Base-by-base conservation (phyloP, 2,329 filamentous ascomycete species). In the Trichoderma semiorbis region DNA sequence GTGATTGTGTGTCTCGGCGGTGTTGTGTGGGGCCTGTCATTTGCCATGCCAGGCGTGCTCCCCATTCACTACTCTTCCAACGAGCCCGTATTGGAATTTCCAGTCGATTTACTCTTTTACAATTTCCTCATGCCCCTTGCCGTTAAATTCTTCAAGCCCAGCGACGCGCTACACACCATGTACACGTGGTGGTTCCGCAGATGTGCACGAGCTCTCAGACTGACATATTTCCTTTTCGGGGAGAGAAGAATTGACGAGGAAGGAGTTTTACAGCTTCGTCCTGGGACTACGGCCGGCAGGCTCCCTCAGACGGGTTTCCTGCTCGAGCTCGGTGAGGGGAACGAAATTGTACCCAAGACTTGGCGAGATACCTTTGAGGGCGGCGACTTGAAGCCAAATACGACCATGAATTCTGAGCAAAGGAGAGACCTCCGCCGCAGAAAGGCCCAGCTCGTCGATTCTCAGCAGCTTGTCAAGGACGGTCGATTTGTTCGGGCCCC, bases 181-280 rank as follows among this genome's bases (percentile, higher is more conserved):
- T 99, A 97, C 79, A 91, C 90, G 8, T 98, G 95, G 95, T 99
- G 96, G 94, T 97, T 99, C 83, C 91, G 92, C 75, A 90, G 89
- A 76, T 97, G 95, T 79, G 96, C 95, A 14, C 88, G 93, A 65
- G 84, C 86, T 53, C 84, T 99, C 67, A 89, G 95, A 26, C 85
- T 99, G 43, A 97, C 94, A 1, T 93, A 95, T 83, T 99, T 99
- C 80, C 88, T 99, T 55, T 98, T 99, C 78, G 94, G 93, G 16
- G 92, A 97, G 76, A 89, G 93, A 72, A 87, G 87, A 32, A 84
- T 89, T 26, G 93, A 97, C 73, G 95, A 99, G 80, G 94, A 98
- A 81, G 93, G 94, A 8, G 85, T 84, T 28, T 83, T 92, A 61
- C 83, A 87, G 50, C 83, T 90, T 30, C 73, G 75, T 0, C 71